These are phyloP conservation scores for Spizellomyces punctatus DNA, from an alignment of 192 early-diverging fungal genomes.

Conservation along the genomic window DNA sequence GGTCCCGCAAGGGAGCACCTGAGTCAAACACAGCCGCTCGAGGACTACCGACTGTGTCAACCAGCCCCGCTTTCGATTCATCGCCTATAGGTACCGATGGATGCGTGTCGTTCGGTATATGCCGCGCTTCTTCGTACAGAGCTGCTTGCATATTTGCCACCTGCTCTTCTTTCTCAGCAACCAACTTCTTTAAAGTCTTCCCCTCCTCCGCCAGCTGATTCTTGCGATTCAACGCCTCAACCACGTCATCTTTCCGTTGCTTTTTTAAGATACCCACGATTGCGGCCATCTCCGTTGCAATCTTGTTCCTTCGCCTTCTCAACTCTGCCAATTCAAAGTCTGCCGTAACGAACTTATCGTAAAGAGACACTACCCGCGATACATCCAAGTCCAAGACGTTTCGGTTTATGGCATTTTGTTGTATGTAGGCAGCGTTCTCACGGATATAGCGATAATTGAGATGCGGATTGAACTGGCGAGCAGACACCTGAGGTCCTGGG, in stretches of 20 bases:
- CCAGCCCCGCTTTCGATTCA: slow-evolving; percentile 61
- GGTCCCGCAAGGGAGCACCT: slow-evolving; percentile 55
- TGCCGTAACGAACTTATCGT: slow-evolving; percentile 44
- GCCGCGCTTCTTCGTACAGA: slow-evolving; percentile 66
- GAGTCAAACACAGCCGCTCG: slow-evolving; percentile 27
- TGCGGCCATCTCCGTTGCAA: slow-evolving; percentile 37
- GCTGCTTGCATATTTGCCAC: slow-evolving; percentile 52
- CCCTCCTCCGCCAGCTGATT: slow-evolving; percentile 53
- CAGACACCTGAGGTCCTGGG: too few relatives aligned
- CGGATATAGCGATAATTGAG: slow-evolving; percentile 69
- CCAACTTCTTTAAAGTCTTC: slow-evolving; percentile 56
- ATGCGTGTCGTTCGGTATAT: slow-evolving; percentile 82
- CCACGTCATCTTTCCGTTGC: background rate
- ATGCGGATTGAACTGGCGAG: slow-evolving; percentile 36
- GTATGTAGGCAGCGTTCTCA: slow-evolving; percentile 47
- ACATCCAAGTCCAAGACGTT: slow-evolving; percentile 58
- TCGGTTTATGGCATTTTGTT: slow-evolving; percentile 52
- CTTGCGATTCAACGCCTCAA: slow-evolving; percentile 19
- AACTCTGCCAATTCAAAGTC: slow-evolving; percentile 49
- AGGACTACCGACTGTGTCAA: slow-evolving; percentile 50
- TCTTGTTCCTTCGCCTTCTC: slow-evolving; percentile 50
- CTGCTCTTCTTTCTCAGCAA: slow-evolving; percentile 54
- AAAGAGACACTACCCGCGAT: slow-evolving; percentile 48
- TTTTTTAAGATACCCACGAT: slow-evolving; percentile 36
- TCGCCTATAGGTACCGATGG: slow-evolving; percentile 73